A percentile compares a stretch with the other conserved stretches of the same genome.
Conservation (phyloP, 768 basidiomycete species). For the Tricholoma hemisulphureum region DNA sequence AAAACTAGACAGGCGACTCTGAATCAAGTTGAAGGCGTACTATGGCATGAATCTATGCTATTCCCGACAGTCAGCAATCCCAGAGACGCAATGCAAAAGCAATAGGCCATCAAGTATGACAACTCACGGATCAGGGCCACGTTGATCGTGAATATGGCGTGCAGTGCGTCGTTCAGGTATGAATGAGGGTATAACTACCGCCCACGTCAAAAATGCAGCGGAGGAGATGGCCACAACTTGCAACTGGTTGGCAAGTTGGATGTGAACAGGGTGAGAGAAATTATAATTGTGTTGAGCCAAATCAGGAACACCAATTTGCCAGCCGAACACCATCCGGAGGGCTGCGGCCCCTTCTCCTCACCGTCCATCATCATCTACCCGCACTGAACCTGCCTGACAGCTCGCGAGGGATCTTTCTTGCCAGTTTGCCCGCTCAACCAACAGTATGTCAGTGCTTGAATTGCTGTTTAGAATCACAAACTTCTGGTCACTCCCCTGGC, state of each 20-base stretch:
- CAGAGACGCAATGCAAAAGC: neutral
- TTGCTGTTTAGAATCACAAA: no score
- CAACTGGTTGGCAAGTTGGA: neutral
- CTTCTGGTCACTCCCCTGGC: no score
- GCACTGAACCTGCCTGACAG: neutral
- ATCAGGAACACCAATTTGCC: constrained; percentile 1
- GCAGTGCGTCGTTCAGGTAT: neutral
- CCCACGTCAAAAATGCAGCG: neutral
- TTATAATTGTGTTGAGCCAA: neutral
- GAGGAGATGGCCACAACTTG: neutral
- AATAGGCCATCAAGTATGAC: neutral
- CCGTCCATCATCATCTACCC: neutral
- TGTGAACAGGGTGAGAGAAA: constrained; percentile 4
- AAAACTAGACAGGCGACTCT: neutral
- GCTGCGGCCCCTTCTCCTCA: neutral
- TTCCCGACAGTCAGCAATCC: neutral
- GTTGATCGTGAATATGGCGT: neutral
- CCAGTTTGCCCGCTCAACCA: no score
- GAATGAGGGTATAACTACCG: neutral
- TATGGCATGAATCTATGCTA: neutral
- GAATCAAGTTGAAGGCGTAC: neutral
- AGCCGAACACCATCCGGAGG: no score
- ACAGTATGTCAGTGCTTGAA: no score
- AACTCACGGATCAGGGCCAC: constrained; percentile 3
- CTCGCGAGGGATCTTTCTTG: neutral